Evolutionary conservation across 768 basidiomycete genomes (phyloP), one percentile per base, ranked within the genome.

Genomic region (Rhizopogon vulgaris): DNA sequence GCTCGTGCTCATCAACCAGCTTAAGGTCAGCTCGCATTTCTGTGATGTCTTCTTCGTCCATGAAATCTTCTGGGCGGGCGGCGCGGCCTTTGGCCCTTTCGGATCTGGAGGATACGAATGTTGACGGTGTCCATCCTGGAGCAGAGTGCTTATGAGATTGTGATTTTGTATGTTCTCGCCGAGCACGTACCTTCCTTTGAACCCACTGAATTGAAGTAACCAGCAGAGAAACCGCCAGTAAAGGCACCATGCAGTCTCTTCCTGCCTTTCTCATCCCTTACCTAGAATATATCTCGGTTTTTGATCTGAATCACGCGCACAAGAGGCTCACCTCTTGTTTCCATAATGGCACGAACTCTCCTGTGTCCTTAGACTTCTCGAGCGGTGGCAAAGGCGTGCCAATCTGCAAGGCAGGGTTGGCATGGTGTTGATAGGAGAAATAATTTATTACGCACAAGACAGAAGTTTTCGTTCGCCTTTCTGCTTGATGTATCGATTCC

Each of bases 41-140:
- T 41, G 88, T 83, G 14, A 97, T 73, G 66, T 98, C 96, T 69
- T 99, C 96, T 39, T 97, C 96, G 70, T 99, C 96, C 96, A 99
- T 98, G 64, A 91, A 98, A 64, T 96, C 93, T 68, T 95, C 91
- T 0, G 92, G 86, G 30, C 78, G 77, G n/a, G 76, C 69, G 2
- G 69, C 70, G 59, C 79, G 76, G 58, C 78, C 68, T 28, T 85
- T 85, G 41, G 81, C 81, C 43, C 94, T 81, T 40, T 90, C 87
- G 27, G 65, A 69, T 30, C 94, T 80, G 6, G 94, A 96, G 0
- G 95, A 97, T 12, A 90, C 84, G 68, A 98, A 99, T 2, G 90
- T 90, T 32, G 87, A 79, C 0, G 96, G 96, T 7, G 91, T 68
- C 94, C 94, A 99, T 83, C 95, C 94, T 96, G 58, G n/a, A 27